phyloP scores from a whole-genome alignment of 176 grass and related monocot genomes.

The Secale cereale region DNA sequence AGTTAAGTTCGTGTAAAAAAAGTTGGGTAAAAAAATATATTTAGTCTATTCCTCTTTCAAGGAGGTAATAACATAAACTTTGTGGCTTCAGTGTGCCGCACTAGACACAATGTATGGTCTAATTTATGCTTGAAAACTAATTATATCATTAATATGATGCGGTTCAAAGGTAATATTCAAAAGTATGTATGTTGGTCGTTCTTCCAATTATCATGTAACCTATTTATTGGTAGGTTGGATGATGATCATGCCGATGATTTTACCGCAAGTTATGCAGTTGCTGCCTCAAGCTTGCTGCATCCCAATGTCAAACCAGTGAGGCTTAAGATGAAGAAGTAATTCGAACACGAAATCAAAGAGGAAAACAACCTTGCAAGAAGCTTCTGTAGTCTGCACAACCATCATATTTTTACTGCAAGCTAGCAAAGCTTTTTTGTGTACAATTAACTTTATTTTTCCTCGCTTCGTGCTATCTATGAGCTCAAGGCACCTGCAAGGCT shows the following conservation, averaged over 20 bases:
- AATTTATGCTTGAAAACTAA: neutral
- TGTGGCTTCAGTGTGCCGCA: neutral
- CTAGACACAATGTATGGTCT: neutral
- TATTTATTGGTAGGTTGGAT: slow-evolving; percentile 40
- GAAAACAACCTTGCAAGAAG: too few species aligned
- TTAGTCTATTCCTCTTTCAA: neutral
- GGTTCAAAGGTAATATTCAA: neutral
- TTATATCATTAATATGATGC: neutral
- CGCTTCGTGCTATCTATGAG: too few species aligned
- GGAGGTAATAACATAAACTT: neutral
- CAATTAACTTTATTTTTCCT: neutral
- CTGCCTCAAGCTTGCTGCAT: slow-evolving; percentile 10
- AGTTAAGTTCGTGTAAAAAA: neutral
- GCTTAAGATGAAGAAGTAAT: neutral
- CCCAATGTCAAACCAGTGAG: neutral
- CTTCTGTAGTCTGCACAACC: neutral
- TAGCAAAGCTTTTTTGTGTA: neutral
- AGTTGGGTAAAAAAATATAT: too few species aligned
- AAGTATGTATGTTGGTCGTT: neutral
- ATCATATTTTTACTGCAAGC: neutral
- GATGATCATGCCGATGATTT: slow-evolving; percentile 30
- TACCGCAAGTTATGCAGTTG: slow-evolving; percentile 50
- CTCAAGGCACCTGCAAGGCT: too few species aligned
- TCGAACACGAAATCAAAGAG: neutral
- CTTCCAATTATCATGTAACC: neutral